These are phyloP conservation scores for Petunia secreta DNA, from an alignment of 257 asterid genomes.

Conservation along the genomic window DNA sequence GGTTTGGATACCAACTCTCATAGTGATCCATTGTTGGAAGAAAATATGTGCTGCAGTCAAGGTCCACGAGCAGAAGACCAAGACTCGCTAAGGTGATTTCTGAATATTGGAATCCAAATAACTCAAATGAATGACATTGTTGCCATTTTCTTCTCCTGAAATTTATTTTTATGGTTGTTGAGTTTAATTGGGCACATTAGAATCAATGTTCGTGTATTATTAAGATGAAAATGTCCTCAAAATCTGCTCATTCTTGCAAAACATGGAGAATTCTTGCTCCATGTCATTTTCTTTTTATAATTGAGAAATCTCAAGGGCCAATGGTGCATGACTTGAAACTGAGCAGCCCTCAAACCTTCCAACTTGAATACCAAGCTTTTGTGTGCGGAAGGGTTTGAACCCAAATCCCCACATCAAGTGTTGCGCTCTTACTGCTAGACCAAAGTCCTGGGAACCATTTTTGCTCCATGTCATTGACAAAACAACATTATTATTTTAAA, in stretches of 20 bases:
- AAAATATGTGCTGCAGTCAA: constrained; percentile 64
- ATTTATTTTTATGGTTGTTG: not conserved
- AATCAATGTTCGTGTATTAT: constrained; percentile 5
- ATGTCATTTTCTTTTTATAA: too few relatives aligned
- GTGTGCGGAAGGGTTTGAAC: too few relatives aligned
- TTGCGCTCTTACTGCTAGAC: too few relatives aligned
- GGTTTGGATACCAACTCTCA: constrained; percentile 71
- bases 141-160: not conserved
- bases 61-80: constrained; percentile 64
- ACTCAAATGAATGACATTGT: constrained; percentile 22
- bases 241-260: not conserved
- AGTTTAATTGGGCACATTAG: constrained; percentile 3
- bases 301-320: too few relatives aligned
- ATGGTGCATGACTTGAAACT: too few relatives aligned
- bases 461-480: not conserved
- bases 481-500: not conserved
- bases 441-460: too few relatives aligned
- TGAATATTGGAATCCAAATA: not conserved
- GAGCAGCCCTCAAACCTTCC: too few relatives aligned
- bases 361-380: too few relatives aligned
- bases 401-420: too few relatives aligned
- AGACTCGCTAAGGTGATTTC: constrained; percentile 42
- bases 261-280: not conserved
- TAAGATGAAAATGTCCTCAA: not conserved
- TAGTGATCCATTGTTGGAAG: constrained; percentile 71